Evolutionary conservation across 2,329 filamentous ascomycete genomes (phyloP).

Genomic region (Ophiostoma australiae): DNA sequence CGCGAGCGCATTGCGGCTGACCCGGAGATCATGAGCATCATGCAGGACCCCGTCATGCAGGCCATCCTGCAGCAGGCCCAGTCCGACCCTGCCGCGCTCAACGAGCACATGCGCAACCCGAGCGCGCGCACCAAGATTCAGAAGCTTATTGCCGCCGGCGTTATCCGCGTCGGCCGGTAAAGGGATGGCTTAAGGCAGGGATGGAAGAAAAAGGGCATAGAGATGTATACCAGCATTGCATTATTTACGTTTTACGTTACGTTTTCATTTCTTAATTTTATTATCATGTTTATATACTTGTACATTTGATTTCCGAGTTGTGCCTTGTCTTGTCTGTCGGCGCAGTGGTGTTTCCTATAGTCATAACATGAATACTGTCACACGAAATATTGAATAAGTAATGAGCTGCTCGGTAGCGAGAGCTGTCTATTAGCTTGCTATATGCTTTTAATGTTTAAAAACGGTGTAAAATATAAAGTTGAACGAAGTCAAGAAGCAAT

Average conservation of each 20-base stretch:
- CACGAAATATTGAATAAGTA: neutral
- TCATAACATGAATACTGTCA: neutral
- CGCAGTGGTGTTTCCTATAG: neutral
- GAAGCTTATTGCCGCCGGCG: constrained; percentile 88
- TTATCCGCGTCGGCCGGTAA: constrained; percentile 61
- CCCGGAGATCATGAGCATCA: constrained; percentile 88
- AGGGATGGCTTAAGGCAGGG: neutral
- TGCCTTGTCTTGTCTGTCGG: neutral
- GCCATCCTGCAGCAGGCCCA: constrained; percentile 95
- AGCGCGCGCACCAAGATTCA: constrained; percentile 82
- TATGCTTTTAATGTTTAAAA: constrained; percentile 7
- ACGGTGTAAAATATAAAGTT: neutral
- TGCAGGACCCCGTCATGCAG: constrained; percentile 97
- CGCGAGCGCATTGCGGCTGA: constrained; percentile 85
- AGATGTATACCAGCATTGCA: constrained; percentile 8
- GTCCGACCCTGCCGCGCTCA: constrained; percentile 81
- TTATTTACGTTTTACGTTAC: neutral
- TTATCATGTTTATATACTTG: neutral
- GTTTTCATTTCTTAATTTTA: neutral
- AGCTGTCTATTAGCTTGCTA: constrained; percentile 8
- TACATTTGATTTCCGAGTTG: neutral
- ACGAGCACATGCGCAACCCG: constrained; percentile 96
- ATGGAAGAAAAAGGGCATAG: neutral
- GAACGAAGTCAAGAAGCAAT: constrained; percentile 1
- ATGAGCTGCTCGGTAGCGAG: neutral